A percentile compares a stretch with the other conserved stretches of the same genome.
These are phyloP conservation scores for Conticribra guillardii DNA, from an alignment of 108 stramenopile species.

Conservation along the genomic window DNA sequence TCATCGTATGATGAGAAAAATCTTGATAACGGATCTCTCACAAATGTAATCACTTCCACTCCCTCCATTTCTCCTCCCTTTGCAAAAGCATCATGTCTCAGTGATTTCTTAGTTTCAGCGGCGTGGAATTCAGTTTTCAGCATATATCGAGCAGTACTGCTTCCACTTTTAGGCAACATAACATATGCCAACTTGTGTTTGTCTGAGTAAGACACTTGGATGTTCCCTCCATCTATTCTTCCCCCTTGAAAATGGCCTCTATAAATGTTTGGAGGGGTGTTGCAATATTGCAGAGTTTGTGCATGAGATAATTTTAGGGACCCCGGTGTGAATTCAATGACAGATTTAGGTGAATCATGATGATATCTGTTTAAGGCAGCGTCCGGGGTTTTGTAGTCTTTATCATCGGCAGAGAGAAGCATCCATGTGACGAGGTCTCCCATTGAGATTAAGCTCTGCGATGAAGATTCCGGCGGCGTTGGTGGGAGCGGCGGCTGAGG, in stretches of 20 bases:
- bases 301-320: constrained; percentile 22
- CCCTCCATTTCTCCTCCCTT: constrained; percentile 23
- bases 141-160: constrained; percentile 35
- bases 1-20: constrained; percentile 44
- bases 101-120: constrained; percentile 12
- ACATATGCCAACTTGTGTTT: constrained; percentile 35
- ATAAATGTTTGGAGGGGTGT: constrained; percentile 35
- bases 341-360: constrained; percentile 11
- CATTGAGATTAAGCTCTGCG: constrained; percentile 14
- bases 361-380: constrained; percentile 4
- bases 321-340: constrained; percentile 30
- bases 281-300: constrained; percentile 33
- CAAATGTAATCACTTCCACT: constrained; percentile 36
- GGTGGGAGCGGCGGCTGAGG: not conserved
- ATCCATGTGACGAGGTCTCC: constrained; percentile 34
- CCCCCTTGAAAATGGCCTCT: constrained; percentile 10
- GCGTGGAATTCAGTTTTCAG: constrained; percentile 36
- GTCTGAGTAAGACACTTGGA: constrained; percentile 30
- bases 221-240: constrained; percentile 10
- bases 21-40: constrained; percentile 36
- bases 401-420: constrained; percentile 9
- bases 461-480: not conserved
- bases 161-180: constrained; percentile 46
- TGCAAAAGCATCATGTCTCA: constrained; percentile 7
- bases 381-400: constrained; percentile 24